A percentile compares a stretch with the other conserved stretches of the same genome.
phyloP scores from a whole-genome alignment of 1,139 yeast genomes.

The Suhomyces bokatorum region DNA sequence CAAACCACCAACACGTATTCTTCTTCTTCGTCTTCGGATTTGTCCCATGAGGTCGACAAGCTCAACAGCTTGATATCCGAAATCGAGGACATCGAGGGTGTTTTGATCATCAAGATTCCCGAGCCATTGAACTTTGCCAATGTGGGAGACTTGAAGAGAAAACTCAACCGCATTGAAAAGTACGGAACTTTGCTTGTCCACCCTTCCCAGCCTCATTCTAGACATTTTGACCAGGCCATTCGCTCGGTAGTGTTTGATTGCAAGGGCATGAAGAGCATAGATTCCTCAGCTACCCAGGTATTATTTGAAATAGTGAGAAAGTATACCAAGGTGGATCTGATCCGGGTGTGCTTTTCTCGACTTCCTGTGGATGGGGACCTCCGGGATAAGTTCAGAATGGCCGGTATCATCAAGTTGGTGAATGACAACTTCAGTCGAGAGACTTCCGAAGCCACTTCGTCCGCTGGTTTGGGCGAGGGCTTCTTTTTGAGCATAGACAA shows the following conservation, averaged over 20 bases:
- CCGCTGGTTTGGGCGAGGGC: constrained; percentile 33
- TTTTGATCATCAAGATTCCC: constrained; percentile 33
- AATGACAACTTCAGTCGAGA: constrained; percentile 19
- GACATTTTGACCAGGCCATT: constrained; percentile 24
- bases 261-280: constrained; percentile 35
- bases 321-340: constrained; percentile 22
- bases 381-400: constrained; percentile 22
- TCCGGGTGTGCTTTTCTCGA: constrained; percentile 29
- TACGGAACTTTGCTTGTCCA: constrained; percentile 32
- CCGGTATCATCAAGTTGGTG: constrained; percentile 28
- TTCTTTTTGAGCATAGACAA: constrained; percentile 36
- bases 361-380: constrained; percentile 24
- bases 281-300: constrained; percentile 35
- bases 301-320: constrained; percentile 29
- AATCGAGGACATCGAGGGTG: constrained; percentile 34
- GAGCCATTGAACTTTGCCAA: constrained; percentile 35
- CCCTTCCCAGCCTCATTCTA: constrained; percentile 33
- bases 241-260: constrained; percentile 33
- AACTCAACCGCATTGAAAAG: constrained; percentile 28
- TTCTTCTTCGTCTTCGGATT: background rate
- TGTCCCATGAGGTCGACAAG: constrained; percentile 14
- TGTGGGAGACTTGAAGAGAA: constrained; percentile 27
- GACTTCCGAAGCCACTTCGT: constrained; percentile 6
- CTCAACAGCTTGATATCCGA: constrained; percentile 25
- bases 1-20: background rate